These are phyloP conservation scores for Turnera subulata DNA, from an alignment of 345 rosid genomes.

Conservation along the genomic window DNA sequence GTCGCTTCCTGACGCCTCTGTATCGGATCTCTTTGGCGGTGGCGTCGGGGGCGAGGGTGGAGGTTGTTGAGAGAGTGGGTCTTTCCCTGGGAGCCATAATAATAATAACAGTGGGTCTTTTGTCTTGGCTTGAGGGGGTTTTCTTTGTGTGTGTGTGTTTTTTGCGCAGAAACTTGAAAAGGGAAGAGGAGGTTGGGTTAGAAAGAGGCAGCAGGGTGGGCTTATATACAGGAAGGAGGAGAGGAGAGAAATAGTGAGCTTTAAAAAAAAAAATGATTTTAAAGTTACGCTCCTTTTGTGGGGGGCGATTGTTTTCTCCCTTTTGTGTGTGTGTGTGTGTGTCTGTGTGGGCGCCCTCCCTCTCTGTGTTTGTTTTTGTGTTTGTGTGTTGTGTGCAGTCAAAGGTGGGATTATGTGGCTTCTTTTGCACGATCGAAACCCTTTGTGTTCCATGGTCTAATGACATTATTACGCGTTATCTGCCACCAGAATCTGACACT, in stretches of 20 bases:
- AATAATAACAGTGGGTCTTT: too few species aligned
- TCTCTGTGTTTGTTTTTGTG: slow-evolving; percentile 11
- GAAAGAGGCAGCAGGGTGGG: not conserved
- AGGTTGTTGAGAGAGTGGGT: slow-evolving; percentile 14
- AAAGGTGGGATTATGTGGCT: slow-evolving; percentile 41
- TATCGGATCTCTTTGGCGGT: slow-evolving; percentile 55
- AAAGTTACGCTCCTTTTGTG: slow-evolving; percentile 50
- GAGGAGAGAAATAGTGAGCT: not conserved
- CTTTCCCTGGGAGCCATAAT: slow-evolving; percentile 51
- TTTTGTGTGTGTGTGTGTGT: slow-evolving; percentile 14
- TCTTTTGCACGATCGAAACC: slow-evolving; percentile 30
- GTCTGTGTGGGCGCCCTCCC: slow-evolving; percentile 27
- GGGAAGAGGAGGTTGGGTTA: not conserved
- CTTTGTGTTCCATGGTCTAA: slow-evolving; percentile 13
- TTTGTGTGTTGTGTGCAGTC: slow-evolving; percentile 40
- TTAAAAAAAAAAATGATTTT: not conserved
- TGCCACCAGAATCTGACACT: not conserved
- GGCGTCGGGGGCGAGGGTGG: not conserved
- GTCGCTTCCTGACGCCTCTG: slow-evolving; percentile 88
- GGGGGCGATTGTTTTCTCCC: slow-evolving; percentile 13
- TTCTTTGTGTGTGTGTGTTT: not conserved
- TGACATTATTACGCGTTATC: slow-evolving; percentile 23
- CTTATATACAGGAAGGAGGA: not conserved
- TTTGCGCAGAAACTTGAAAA: not conserved
- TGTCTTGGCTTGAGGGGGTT: not conserved